A percentile compares a stretch with the other conserved stretches of the same genome.
Evolutionary conservation across 192 early-diverging fungal species (phyloP).

Genomic region (Podochytrium sp.): DNA sequence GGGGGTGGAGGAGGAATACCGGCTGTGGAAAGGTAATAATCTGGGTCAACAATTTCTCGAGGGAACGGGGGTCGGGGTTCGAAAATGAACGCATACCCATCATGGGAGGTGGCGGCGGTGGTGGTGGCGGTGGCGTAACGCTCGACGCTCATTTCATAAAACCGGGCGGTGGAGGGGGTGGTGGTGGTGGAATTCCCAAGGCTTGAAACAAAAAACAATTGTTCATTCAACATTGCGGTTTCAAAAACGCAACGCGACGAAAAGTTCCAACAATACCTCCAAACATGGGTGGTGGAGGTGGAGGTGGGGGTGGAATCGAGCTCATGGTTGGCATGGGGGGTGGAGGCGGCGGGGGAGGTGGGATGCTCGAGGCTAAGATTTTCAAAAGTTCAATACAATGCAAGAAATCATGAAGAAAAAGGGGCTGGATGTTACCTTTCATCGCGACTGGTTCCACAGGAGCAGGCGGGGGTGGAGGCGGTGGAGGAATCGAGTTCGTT

Average conservation of each 20-base stretch:
- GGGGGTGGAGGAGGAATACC: slow-evolving; percentile 38
- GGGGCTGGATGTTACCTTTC: not conserved
- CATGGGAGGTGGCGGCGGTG: slow-evolving; percentile 44
- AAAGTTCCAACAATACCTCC: not conserved
- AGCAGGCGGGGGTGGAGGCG: not conserved
- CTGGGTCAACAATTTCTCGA: no score
- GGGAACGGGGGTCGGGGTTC: not conserved
- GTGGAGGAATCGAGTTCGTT: not conserved
- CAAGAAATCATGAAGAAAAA: slow-evolving; percentile 26
- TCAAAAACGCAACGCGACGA: no score
- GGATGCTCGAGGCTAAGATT: not conserved
- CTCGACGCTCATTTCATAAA: not conserved
- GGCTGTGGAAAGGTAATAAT: slow-evolving; percentile 14
- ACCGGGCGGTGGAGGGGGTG: slow-evolving; percentile 40
- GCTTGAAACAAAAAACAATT: slow-evolving; percentile 5
- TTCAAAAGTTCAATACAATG: not conserved
- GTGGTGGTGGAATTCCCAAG: slow-evolving; percentile 30
- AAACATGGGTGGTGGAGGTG: slow-evolving; percentile 31
- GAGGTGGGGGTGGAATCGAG: slow-evolving; percentile 24
- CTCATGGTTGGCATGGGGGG: slow-evolving; percentile 15
- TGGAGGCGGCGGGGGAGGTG: slow-evolving; percentile 32
- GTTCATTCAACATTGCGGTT: no score
- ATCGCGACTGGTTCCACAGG: not conserved
- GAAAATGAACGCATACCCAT: not conserved
- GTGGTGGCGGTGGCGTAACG: slow-evolving; percentile 41